Conservation (phyloP, 2,329 filamentous ascomycete genomes). For the Fusarium redolens region DNA sequence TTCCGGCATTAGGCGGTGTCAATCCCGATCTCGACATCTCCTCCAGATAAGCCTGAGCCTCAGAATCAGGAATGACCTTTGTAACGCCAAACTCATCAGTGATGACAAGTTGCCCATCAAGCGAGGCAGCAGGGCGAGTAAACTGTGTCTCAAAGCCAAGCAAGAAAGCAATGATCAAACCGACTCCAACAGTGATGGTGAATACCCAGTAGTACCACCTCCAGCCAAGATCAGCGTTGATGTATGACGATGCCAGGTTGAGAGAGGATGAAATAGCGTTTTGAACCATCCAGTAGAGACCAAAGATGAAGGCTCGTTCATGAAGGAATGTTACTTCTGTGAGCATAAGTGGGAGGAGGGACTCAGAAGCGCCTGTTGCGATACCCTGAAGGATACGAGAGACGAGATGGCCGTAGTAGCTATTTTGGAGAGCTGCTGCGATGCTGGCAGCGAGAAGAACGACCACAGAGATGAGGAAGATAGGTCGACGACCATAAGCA, state of each 20-base stretch:
- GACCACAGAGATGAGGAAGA: conserved; percentile 5
- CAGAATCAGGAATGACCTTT: conserved; percentile 9
- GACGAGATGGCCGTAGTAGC: conserved; percentile 2
- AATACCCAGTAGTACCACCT: conserved; percentile 23
- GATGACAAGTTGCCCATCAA: conserved; percentile 15
- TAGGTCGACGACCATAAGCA: conserved; percentile 5
- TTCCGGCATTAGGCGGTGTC: background rate
- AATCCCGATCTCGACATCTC: conserved; percentile 1
- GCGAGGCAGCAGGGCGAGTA: conserved; percentile 11
- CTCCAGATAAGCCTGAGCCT: conserved; percentile 12
- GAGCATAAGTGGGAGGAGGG: conserved; percentile 12
- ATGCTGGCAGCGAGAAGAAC: conserved; percentile 6
- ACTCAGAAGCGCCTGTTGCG: conserved; percentile 8
- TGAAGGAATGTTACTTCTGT: conserved; percentile 14
- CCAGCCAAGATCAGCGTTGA: conserved; percentile 17
- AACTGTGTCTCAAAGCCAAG: conserved; percentile 14
- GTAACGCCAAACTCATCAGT: conserved; percentile 17
- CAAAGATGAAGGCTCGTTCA: conserved; percentile 11
- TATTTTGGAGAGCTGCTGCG: background rate
- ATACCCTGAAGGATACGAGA: conserved; percentile 4
- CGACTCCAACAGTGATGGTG: conserved; percentile 9
- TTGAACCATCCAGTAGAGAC: conserved; percentile 17
- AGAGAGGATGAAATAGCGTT: background rate
- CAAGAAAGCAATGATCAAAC: background rate
- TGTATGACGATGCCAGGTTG: conserved; percentile 10